Evolutionary conservation across 1,284 basidiomycete species (phyloP), one percentile per base, ranked within the genome.

Genomic region (Ceratobasidium sp.): DNA sequence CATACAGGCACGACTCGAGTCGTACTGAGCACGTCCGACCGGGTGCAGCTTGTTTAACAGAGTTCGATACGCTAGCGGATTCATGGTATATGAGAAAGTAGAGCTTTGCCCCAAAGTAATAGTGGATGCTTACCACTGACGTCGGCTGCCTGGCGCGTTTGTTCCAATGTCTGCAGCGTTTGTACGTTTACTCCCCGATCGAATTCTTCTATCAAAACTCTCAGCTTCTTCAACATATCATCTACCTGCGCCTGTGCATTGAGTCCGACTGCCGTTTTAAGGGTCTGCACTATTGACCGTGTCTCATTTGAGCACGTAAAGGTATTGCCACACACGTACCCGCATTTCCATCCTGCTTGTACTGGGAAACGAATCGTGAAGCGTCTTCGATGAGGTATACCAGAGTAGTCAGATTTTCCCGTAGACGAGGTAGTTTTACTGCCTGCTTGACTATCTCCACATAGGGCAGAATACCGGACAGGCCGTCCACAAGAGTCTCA

Each of bases 311-410:
- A 53, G 20, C 46, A 49, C 18, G 46, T 18, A n/a, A n/a, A 49
- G 46, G 46, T 18, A 49, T 18, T 10, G 12, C 1, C 20, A 20
- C 20, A 53, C 6, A 53, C 51, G 6, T 53, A 61, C 58, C 58
- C 6, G 26, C 28, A 15, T 20, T 40, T 33, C 53, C 51, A 23
- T 70, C 51, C 10, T 18, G 2, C 0, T 70, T 40, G 13, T 55
- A 51, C 40, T 56, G 26, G 23, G 56, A 5, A 26, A 55, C 39
- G n/a, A 55, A 70, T 33, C 46, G 51, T 4, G 51, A 56, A 2
- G 51, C 51, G 42, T 70, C 68, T n/a, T 70, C 39, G 40, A 70
- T 28, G 20, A 70, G 33, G 49, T 39, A 33, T 51, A 70, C 3
- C 5, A 70, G 23, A n/a, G 33, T 33, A 33, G 15, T 33, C 28